Percentiles rank a stretch among this genome's conserved stretches.
Conservation (phyloP, 2,329 filamentous ascomycete genomes). For the Cercospora berteroae region DNA sequence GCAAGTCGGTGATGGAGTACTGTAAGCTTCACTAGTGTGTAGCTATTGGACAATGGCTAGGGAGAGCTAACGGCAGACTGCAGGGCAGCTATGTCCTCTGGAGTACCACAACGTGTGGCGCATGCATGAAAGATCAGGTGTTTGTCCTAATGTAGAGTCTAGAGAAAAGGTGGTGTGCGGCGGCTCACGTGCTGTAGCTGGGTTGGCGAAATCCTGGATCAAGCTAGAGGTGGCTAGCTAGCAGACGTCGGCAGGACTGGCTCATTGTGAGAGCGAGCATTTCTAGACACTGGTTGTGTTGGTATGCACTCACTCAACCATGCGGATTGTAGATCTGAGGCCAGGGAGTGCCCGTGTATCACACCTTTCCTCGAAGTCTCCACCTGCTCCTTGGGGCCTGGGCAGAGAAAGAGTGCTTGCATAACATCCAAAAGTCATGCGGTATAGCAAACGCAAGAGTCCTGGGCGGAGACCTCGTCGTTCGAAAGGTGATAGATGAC, state of each 20-base stretch:
- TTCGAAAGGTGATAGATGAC: neutral
- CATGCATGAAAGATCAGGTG: slow-evolving; percentile 11
- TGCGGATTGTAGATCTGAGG: neutral
- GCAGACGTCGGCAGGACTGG: neutral
- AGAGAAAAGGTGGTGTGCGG: neutral
- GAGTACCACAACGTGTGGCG: slow-evolving; percentile 14
- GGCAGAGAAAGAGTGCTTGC: neutral
- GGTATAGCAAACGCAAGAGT: neutral
- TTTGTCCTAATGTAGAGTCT: neutral
- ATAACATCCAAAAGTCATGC: neutral
- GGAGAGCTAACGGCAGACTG: slow-evolving; percentile 8
- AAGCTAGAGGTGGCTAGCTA: neutral
- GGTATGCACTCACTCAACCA: neutral
- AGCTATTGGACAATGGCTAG: neutral
- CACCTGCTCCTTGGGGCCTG: neutral
- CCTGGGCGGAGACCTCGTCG: neutral
- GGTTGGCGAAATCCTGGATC: neutral
- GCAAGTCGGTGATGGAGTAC: neutral
- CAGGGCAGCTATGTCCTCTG: slow-evolving; percentile 13
- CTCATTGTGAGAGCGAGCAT: neutral
- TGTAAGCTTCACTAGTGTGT: slow-evolving; percentile 2
- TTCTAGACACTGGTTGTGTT: neutral
- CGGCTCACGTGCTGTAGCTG: neutral
- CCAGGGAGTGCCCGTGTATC: neutral
- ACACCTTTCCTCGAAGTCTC: neutral